Evolutionary conservation across 2,329 filamentous ascomycete species (phyloP), one percentile per base, ranked within the genome.

Genomic region (Xylariaceae sp.): DNA sequence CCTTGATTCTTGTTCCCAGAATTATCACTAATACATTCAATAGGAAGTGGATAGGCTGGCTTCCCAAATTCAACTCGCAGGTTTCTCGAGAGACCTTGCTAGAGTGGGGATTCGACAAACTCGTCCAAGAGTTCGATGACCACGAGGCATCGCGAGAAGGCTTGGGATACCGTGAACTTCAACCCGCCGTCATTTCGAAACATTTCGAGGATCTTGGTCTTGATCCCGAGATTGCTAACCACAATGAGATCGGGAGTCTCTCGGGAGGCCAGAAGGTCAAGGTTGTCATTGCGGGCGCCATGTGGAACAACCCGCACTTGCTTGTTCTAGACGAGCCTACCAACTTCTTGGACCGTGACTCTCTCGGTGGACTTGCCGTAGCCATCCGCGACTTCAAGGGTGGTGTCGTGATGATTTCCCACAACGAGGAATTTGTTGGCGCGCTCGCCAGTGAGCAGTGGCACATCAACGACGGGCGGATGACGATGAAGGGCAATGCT

Each of bases 301-400:
- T 95, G 90, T 96, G 91, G 91, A 96, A 97, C 77, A 97, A 97
- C 78, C 94, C 94, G 0, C 94, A 99, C 77, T 76, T 99, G 67
- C 84, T 99, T 58, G 94, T 99, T 47, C 86, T 99, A 29, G 94
- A 99, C 80, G 92, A 99, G 76, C 94, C 94, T 55, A 97, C 94
- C 71, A 99, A 99, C 78, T 99, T 96, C 82, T 85, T 99, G 78
- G 94, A 99, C 70, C 91, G 94, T 65, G 94, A 99, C 75, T 96
- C 91, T 12, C 86, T 99, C 19, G 95, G 94, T 68, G 94, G 92
- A 72, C 83, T 99, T 53, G 91, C 94, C n/a, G 91, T 96, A 41
- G 94, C 94, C 62, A 97, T 99, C 67, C 89, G 91, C 64, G 94
- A 97, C 70, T 99, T 95, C 84, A 95, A 91, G 78, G 94, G 94